Conservation (phyloP, 345 rosid species). For the Populus euphratica region DNA sequence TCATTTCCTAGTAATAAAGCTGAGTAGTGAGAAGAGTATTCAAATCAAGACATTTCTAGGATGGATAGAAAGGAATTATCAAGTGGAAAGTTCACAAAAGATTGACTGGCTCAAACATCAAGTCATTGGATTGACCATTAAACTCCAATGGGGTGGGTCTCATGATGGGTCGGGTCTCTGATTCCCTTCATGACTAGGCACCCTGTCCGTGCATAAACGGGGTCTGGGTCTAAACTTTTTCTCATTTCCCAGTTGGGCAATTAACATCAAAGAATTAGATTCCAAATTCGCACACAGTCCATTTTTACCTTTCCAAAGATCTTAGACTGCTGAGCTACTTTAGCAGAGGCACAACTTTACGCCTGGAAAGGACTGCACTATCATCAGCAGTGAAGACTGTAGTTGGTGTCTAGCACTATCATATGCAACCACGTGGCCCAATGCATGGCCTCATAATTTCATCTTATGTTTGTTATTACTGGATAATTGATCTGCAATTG, state of each 20-base stretch:
- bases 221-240: neutral
- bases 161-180: conserved; percentile 7
- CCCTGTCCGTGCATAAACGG: neutral
- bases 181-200: neutral
- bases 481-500: neutral
- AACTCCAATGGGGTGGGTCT: conserved; percentile 7
- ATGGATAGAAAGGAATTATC: conserved; percentile 11
- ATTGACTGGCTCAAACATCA: neutral
- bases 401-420: neutral
- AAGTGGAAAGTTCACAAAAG: conserved; percentile 18
- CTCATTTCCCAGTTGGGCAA: conserved; percentile 17
- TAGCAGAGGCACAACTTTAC: conserved; percentile 20
- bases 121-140: conserved; percentile 10
- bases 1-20: neutral
- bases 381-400: neutral
- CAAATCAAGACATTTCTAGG: conserved; percentile 9
- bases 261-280: conserved; percentile 28
- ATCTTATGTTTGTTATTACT: no score
- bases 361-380: conserved; percentile 13
- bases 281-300: conserved; percentile 14
- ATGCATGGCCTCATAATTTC: neutral
- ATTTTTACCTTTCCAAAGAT: conserved; percentile 25
- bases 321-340: conserved; percentile 29
- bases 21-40: neutral
- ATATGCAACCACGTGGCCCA: neutral